These are phyloP conservation scores for Tuber borchii DNA, from an alignment of 495 filamentous ascomycete genomes.

Conservation along the genomic window DNA sequence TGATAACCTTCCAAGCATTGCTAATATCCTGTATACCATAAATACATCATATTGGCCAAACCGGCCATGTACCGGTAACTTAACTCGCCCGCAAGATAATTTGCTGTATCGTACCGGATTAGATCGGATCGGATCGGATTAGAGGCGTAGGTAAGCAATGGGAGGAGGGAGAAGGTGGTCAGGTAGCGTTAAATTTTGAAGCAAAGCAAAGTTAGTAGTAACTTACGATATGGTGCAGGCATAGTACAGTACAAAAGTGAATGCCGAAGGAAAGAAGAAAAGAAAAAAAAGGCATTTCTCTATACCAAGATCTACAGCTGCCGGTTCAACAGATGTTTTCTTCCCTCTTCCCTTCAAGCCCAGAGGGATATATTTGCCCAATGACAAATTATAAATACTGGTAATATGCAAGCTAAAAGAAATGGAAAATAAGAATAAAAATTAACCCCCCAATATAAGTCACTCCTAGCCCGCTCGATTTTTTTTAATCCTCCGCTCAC, in stretches of 20 bases:
- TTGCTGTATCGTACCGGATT: neutral
- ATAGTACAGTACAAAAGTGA: neutral
- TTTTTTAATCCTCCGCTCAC: slow-evolving; percentile 1
- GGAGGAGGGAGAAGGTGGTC: neutral
- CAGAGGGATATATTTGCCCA: neutral
- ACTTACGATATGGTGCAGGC: neutral
- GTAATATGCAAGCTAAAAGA: neutral
- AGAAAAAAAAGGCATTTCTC: slow-evolving; percentile 18
- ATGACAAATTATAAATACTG: neutral
- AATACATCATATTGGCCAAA: neutral
- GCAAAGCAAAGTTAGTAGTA: neutral
- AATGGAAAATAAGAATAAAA: neutral
- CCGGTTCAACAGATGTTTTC: neutral
- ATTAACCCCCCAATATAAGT: neutral
- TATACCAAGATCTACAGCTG: slow-evolving; percentile 8
- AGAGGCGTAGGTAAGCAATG: neutral
- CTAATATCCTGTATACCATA: neutral
- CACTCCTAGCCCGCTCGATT: neutral
- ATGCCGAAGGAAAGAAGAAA: neutral
- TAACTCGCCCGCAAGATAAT: neutral
- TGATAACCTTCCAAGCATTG: no score
- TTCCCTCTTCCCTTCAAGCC: neutral
- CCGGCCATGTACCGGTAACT: neutral
- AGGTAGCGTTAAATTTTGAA: neutral
- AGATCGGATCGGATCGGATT: neutral